Evolutionary conservation across 495 filamentous ascomycete genomes (phyloP), one percentile per base, ranked within the genome.

Genomic region (Tuber calosporum): DNA sequence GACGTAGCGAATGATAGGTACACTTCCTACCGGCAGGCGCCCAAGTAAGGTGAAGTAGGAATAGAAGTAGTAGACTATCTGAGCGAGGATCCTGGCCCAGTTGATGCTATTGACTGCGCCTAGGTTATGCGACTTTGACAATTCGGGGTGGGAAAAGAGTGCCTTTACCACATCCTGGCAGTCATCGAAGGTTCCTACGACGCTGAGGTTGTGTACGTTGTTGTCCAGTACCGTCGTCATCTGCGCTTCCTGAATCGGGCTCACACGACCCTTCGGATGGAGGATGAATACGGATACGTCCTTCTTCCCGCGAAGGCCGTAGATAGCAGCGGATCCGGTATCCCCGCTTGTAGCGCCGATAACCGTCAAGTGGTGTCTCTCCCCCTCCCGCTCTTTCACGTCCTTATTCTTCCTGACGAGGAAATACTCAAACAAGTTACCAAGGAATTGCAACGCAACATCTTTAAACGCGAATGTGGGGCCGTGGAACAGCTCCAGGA

Each of bases 401-500:
- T 39, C 89, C 76, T 87, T 74, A 77, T 99, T 99, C 82, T 89
- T 89, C 43, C 93, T 86, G 11, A 92, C 87, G 3, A 99, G 87
- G 83, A 99, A 94, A 82, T 94, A 99, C 84, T 99, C 95, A 81
- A 99, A 97, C 19, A 97, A 86, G 80, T 99, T 97, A 37, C 95
- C 95, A 9, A 99, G 84, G 77, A 96, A 93, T 79, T 97, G 93
- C 37, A 97, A 83, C 7, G 94, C 94, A 22, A 91, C 91, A 81
- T 96, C 94, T 83, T 97, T 97, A 86, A 97, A 97, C 9, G 94
- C 88, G 78, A 90, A 97, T n/a, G 88, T 97, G 2, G 93, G 94
- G n/a, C 95, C 95, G 82, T 98, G 94, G 87, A 97, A 99, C 17
- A 99, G 89, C 83, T 99, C 95, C 17, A 98, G 89, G 17, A 98